phyloP scores from a whole-genome alignment of 208 protist species.

The Trypanosoma scelopori region DNA sequence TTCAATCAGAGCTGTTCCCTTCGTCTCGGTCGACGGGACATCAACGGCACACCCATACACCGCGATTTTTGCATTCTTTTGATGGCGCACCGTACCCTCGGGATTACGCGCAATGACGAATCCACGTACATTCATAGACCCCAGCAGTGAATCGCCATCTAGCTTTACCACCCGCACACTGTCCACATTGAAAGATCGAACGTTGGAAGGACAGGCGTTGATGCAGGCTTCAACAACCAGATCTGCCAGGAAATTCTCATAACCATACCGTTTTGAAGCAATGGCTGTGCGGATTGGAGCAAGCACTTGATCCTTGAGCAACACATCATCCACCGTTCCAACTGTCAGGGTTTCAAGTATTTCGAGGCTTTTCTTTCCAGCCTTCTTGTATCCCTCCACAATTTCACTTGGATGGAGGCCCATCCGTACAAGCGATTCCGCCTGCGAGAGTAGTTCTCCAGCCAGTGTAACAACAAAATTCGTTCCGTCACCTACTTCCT shows the following conservation, averaged over 20 bases:
- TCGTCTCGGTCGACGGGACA: slow-evolving; percentile 97
- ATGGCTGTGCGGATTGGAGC: slow-evolving; percentile 83
- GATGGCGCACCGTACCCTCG: slow-evolving; percentile 92
- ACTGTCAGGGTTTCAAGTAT: slow-evolving; percentile 80
- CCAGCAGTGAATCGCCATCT: slow-evolving; percentile 94
- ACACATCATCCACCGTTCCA: slow-evolving; percentile 79
- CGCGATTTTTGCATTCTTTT: slow-evolving; percentile 97
- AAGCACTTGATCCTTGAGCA: slow-evolving; percentile 75
- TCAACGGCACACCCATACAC: slow-evolving; percentile 98
- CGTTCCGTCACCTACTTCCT: slow-evolving; percentile 99
- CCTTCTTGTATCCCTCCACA: slow-evolving; percentile 97
- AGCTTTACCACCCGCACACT: slow-evolving; percentile 99
- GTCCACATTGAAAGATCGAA: slow-evolving; percentile 98
- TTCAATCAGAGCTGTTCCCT: slow-evolving; percentile 97
- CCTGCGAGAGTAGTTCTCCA: slow-evolving; percentile 98
- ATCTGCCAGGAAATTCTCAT: slow-evolving; percentile 94
- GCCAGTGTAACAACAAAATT: slow-evolving; percentile 99
- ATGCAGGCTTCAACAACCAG: slow-evolving; percentile 97
- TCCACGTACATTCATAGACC: slow-evolving; percentile 95
- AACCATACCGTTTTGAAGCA: slow-evolving; percentile 97
- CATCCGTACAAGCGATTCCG: slow-evolving; percentile 96
- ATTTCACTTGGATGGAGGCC: slow-evolving; percentile 99
- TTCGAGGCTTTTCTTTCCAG: slow-evolving; percentile 91
- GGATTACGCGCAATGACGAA: slow-evolving; percentile 96
- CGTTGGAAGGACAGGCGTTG: slow-evolving; percentile 95